Conservation (phyloP, 2,329 filamentous ascomycete species). For the Calycina marina region DNA sequence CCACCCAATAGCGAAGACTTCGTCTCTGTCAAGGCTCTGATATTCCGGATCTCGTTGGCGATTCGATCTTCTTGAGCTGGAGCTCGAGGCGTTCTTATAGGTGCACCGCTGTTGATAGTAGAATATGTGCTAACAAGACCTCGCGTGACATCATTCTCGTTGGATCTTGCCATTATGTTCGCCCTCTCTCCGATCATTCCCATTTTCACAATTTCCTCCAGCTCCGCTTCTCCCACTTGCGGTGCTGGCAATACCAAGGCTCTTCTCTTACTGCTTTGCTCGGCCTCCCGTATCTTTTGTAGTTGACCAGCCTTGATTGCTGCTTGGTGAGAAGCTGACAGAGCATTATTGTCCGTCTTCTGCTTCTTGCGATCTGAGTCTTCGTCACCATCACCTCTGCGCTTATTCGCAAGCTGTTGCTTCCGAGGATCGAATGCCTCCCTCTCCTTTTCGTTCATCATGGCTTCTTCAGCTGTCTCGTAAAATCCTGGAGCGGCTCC, state of each 20-base stretch:
- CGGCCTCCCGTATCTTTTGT: slow-evolving; percentile 89
- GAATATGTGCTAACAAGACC: slow-evolving; percentile 81
- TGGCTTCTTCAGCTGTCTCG: slow-evolving; percentile 74
- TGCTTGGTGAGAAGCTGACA: slow-evolving; percentile 68
- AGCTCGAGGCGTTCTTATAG: slow-evolving; percentile 82
- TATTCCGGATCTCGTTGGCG: slow-evolving; percentile 92
- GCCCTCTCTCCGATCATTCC: slow-evolving; percentile 85
- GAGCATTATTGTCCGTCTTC: slow-evolving; percentile 74
- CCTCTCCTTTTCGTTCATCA: slow-evolving; percentile 68
- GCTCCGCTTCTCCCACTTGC: slow-evolving; percentile 81
- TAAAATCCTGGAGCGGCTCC: slow-evolving; percentile 80
- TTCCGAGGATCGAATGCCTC: slow-evolving; percentile 85
- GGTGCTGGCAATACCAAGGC: slow-evolving; percentile 72
- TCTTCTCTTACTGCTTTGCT: slow-evolving; percentile 88
- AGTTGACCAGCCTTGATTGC: slow-evolving; percentile 87
- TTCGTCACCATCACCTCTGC: slow-evolving; percentile 83
- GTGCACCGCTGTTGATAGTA: slow-evolving; percentile 63
- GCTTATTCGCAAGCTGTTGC: slow-evolving; percentile 79
- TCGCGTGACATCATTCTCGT: slow-evolving; percentile 73
- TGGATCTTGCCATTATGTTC: slow-evolving; percentile 55
- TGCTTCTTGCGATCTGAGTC: slow-evolving; percentile 66
- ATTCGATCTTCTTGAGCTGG: slow-evolving; percentile 90
- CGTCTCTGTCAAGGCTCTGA: slow-evolving; percentile 79
- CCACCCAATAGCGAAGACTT: slow-evolving; percentile 87
- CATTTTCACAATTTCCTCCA: slow-evolving; percentile 99